phyloP scores from a whole-genome alignment of 305 asterid genomes.

The Plantago lanceolata region DNA sequence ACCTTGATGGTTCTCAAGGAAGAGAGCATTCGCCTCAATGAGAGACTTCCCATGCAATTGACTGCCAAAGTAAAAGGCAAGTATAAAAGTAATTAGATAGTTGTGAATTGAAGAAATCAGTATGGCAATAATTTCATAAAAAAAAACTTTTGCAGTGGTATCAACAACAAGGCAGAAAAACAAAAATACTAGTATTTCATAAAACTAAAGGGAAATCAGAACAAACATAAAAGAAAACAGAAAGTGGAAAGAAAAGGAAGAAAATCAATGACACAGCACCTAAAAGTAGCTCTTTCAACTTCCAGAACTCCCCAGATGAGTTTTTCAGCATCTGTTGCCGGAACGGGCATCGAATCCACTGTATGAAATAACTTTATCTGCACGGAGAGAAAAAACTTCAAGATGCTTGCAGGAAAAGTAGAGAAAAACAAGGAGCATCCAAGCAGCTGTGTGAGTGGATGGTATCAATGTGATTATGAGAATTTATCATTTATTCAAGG shows the following conservation, averaged over 20 bases:
- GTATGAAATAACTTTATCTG: slow-evolving; percentile 82
- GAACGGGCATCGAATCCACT: slow-evolving; percentile 69
- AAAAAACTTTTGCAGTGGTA: neutral
- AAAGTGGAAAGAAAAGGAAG: slow-evolving; percentile 8
- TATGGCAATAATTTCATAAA: slow-evolving; percentile 1
- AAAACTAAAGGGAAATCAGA: neutral
- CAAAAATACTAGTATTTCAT: slow-evolving; percentile 8
- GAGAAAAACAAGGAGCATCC: slow-evolving; percentile 7
- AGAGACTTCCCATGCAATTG: slow-evolving; percentile 81
- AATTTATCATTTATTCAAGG: slow-evolving; percentile 9
- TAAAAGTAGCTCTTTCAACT: slow-evolving; percentile 71
- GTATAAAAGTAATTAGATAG: slow-evolving; percentile 16
- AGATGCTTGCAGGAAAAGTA: slow-evolving; percentile 1
- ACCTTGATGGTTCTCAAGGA: slow-evolving; percentile 84
- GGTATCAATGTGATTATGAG: neutral
- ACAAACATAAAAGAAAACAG: neutral
- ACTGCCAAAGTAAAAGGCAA: slow-evolving; percentile 37
- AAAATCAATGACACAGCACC: slow-evolving; percentile 38
- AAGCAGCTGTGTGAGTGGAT: neutral
- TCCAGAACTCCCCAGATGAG: slow-evolving; percentile 79
- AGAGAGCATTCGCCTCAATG: slow-evolving; percentile 61
- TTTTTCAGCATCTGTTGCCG: slow-evolving; percentile 70
- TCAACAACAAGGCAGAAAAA: slow-evolving; percentile 3
- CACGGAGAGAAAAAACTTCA: slow-evolving; percentile 20
- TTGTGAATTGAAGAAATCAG: slow-evolving; percentile 13